Conservation (phyloP, 768 basidiomycete genomes). For the Tylopilus sp. region DNA sequence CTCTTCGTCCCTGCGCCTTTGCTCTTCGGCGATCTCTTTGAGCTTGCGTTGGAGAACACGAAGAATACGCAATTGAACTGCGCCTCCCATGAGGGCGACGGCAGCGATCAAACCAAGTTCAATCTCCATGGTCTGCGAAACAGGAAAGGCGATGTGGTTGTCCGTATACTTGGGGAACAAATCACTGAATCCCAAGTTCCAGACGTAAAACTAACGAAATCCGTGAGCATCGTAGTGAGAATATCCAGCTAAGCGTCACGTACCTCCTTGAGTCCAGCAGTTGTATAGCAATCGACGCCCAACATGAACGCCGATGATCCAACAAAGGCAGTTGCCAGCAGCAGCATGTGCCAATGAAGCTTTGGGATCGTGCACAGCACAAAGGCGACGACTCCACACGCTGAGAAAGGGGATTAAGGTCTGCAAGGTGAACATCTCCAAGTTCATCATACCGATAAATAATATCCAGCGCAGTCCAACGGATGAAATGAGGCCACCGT, state of each 20-base stretch:
- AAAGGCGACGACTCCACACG: conserved; percentile 72
- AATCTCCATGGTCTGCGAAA: conserved; percentile 89
- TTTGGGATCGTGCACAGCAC: conserved; percentile 80
- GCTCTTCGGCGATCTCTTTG: conserved; percentile 74
- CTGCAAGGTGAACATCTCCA: conserved; percentile 17
- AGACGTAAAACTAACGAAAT: conserved; percentile 78
- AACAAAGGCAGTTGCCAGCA: conserved; percentile 84
- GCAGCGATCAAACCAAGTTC: conserved; percentile 88
- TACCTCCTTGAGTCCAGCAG: conserved; percentile 91
- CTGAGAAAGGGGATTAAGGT: conserved; percentile 38
- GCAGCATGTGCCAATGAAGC: conserved; percentile 82
- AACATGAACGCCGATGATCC: conserved; percentile 89
- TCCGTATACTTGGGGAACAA: conserved; percentile 76
- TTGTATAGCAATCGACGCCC: conserved; percentile 91
- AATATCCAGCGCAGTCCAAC: conserved; percentile 87
- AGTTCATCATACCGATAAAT: conserved; percentile 60
- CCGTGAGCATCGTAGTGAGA: conserved; percentile 10
- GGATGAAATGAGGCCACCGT: conserved; percentile 75
- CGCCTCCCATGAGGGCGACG: conserved; percentile 79
- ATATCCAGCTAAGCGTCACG: conserved; percentile 10
- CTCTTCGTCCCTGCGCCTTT: conserved; percentile 66
- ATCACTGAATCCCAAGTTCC: conserved; percentile 83
- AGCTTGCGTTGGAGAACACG: conserved; percentile 76
- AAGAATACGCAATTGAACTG: conserved; percentile 87
- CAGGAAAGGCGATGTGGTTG: conserved; percentile 71